Evolutionary conservation across 352 stramenopile species (phyloP), one percentile per base, ranked within the genome.

Genomic region (Pythium phragmiticola): DNA sequence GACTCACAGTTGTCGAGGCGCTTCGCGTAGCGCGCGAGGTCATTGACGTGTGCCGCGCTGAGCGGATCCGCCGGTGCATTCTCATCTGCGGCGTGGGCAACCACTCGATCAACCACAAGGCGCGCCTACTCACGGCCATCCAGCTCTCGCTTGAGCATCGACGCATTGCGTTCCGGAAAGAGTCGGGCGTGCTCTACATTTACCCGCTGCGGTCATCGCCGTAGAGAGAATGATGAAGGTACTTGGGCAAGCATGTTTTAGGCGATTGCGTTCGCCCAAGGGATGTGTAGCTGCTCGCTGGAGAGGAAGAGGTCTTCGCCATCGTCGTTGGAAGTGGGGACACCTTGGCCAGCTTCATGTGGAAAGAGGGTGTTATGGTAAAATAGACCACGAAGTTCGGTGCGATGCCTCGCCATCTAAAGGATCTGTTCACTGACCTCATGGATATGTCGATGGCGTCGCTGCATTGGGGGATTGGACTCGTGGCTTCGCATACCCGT

Each of bases 21-120:
- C 65, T 89, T 7, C 82, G 80, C 60, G 71, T 91, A 11, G 67
- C 72, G 23, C 72, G 76, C 33, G 78, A 89, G 55, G 70, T 79
- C 8, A 80, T 91, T 47, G 76, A 79, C 28, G 82, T 86, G 19
- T 89, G 82, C 64, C 70, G 80, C 14, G 39, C 66, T 19, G 74
- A 87, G 49, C 80, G 77, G 30, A 88, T 89, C 55, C 80, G 78
- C 17, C 75, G 76, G 13, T 91, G 79, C 45, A 62, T 80, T 19
- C 60, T 91, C 48, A 88, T 91, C 39, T 83, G 75, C 42, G 82
- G 82, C 30, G 72, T 86, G 7, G 82, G 82, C 4, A 72, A 88
- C 59, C 82, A 91, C 73, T 91, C 82, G 36, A 70, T 84, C 60
- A 77, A 84, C 57, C 78, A 82, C 39, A 86, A 85, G 47, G 75